A percentile compares a stretch with the other conserved stretches of the same genome.
phyloP scores from a whole-genome alignment of 441 rosid species.

The Francoa sonchifolia region DNA sequence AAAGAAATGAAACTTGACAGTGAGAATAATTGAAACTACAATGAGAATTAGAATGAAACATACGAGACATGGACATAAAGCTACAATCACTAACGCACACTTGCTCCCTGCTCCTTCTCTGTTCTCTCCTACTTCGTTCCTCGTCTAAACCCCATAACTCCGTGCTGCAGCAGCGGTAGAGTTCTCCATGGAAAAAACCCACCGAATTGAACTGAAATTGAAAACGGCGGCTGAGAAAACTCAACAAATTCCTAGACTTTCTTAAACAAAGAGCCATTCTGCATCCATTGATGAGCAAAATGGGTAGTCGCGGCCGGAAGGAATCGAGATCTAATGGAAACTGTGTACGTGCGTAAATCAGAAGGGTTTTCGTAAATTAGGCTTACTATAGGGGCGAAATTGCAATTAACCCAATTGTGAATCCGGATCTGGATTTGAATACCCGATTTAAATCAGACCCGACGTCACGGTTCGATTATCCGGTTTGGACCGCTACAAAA shows the following conservation, averaged over 20 bases:
- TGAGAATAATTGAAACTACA: conserved; percentile 30
- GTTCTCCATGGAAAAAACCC: conserved; percentile 27
- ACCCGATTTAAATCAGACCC: too few species aligned
- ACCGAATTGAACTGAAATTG: conserved; percentile 5
- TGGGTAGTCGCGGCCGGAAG: too few species aligned
- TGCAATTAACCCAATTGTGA: too few species aligned
- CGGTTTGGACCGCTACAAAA: too few species aligned
- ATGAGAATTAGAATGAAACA: conserved; percentile 40
- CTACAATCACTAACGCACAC: conserved; percentile 25
- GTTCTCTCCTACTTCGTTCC: conserved; percentile 22
- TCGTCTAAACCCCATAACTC: conserved; percentile 22
- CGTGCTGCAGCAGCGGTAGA: conserved; percentile 16
- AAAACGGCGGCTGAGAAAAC: background rate
- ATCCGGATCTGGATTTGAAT: too few species aligned
- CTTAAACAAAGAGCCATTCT: conserved; percentile 18
- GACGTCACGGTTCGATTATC: too few species aligned
- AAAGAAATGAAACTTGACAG: conserved; percentile 41
- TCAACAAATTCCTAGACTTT: conserved; percentile 6
- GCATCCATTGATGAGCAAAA: conserved; percentile 15
- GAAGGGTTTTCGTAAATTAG: too few species aligned
- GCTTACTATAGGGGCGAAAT: too few species aligned
- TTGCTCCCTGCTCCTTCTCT: conserved; percentile 21
- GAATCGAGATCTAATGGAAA: too few species aligned
- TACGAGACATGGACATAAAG: conserved; percentile 46
- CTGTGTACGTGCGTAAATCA: too few species aligned